A percentile compares a stretch with the other conserved stretches of the same genome.
Conservation (phyloP, 768 basidiomycete species). For the Solioccasus polychromus region DNA sequence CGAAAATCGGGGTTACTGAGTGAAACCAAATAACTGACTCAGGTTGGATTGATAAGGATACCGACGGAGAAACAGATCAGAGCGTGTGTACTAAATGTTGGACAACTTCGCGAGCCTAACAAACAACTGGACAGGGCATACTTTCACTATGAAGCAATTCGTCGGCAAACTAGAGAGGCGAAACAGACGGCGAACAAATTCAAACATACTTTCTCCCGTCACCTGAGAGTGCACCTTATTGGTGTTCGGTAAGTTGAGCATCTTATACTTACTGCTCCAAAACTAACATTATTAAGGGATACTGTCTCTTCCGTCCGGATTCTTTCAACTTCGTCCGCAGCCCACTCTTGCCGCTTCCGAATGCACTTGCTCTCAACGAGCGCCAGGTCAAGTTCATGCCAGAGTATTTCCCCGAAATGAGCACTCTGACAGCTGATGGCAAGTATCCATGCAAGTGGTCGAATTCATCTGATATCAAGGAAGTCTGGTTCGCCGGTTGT, state of each 20-base stretch:
- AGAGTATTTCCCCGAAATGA: conserved; percentile 30
- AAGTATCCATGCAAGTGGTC: no score
- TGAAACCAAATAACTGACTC: not conserved
- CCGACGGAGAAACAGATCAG: conserved; percentile 29
- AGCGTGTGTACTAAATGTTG: conserved; percentile 4
- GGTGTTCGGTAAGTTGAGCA: conserved; percentile 47
- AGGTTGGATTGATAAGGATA: conserved; percentile 31
- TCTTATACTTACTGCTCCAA: not conserved
- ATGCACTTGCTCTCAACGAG: conserved; percentile 62
- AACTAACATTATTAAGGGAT: conserved; percentile 41
- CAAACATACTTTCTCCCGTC: conserved; percentile 42
- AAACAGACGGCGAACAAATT: conserved; percentile 27
- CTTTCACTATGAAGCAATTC: conserved; percentile 13
- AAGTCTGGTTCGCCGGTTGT: conserved; percentile 61
- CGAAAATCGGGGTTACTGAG: not conserved
- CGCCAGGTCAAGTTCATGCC: conserved; percentile 55
- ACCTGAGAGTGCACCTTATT: conserved; percentile 47
- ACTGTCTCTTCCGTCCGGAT: conserved; percentile 60
- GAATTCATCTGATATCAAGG: conserved; percentile 45
- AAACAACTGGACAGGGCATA: conserved; percentile 11
- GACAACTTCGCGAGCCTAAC: not conserved
- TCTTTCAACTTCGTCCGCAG: conserved; percentile 54
- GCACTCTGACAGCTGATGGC: no score
- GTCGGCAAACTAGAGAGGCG: conserved; percentile 13
- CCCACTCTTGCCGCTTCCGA: conserved; percentile 53